A percentile compares a stretch with the other conserved stretches of the same genome.
phyloP scores from a whole-genome alignment of 1,139 yeast genomes.

The Groenewaldozyma auringiensis region DNA sequence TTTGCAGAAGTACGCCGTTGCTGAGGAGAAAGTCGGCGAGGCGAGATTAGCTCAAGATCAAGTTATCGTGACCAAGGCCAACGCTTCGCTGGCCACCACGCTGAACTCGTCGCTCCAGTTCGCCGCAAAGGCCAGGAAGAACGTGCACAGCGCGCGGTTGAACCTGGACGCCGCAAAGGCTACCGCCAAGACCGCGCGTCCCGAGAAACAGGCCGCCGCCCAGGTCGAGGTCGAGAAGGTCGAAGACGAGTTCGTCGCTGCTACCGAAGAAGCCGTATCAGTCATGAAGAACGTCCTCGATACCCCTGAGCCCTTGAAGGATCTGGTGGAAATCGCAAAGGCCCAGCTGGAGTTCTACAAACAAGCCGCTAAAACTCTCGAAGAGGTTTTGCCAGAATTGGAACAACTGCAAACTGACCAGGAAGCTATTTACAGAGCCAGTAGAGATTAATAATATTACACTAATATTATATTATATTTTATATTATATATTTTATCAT shows the following conservation, averaged over 20 bases:
- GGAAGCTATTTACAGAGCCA: constrained; percentile 35
- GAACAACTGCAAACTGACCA: constrained; percentile 53
- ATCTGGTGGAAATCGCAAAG: constrained; percentile 58
- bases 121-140: constrained; percentile 63
- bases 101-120: constrained; percentile 56
- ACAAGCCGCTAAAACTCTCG: constrained; percentile 63
- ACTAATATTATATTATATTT: constrained; percentile 5
- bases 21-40: constrained; percentile 66
- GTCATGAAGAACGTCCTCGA: constrained; percentile 79
- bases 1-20: constrained; percentile 43
- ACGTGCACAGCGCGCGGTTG: constrained; percentile 72
- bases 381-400: constrained; percentile 56
- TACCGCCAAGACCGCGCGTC: constrained; percentile 58
- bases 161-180: constrained; percentile 76
- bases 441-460: constrained; percentile 17
- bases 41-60: constrained; percentile 81
- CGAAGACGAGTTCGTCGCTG: constrained; percentile 85
- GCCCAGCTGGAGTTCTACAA: constrained; percentile 84
- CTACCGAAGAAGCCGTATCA: constrained; percentile 81
- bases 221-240: constrained; percentile 75
- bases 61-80: constrained; percentile 61
- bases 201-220: constrained; percentile 67
- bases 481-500: constrained; percentile 5
- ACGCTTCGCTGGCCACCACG: constrained; percentile 57
- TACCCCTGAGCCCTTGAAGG: constrained; percentile 63